Evolutionary conservation across 345 rosid genomes (phyloP), one percentile per base, ranked within the genome.

Genomic region (Eucalyptus globulus): DNA sequence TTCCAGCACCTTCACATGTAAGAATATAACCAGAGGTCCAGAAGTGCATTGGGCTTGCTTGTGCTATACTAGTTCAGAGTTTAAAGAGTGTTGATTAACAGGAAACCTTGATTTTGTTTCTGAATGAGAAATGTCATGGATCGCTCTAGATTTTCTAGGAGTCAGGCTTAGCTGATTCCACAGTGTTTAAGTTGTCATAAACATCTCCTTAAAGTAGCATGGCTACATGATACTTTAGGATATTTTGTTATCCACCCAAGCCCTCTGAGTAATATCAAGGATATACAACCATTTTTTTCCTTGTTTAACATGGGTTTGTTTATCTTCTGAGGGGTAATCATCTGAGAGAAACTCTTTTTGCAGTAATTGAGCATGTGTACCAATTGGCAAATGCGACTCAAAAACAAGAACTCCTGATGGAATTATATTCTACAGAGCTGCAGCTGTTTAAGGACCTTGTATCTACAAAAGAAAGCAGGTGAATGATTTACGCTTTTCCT

Each of bases 331-430:
- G 69, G 83, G 85, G 29, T 76, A 76, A 40, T 40, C 45, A 76
- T 76, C 85, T 76, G 49, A 49, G n/a, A 49, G 37, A 72, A 53
- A 69, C 49, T 80, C 34, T 89, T n/a, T 56, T 49, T 92, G 86
- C 92, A 97, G 99, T 96, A 88, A 88, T 96, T 89, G 99, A 97
- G 89, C 99, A 96, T 92, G 99, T 96, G 81, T 98, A 98, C 90
- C 93, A 95, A 87, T 87, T 94, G 86, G 99, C 93, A 90, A 96
- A 93, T 88, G 97, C 95, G 37, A 89, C 94, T 91, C 99, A 97
- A 89, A 98, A 96, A 87, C 99, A 97, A 94, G 99, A 96, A 90
- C 98, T 98, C 90, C 92, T 97, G 89, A 90, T 93, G 90, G 99
- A 97, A 90, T 91, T 98, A 88, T 98, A 95, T 91, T 98, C 99